Percentiles rank a stretch among this genome's conserved stretches.
Conservation (phyloP, 129 eudicot species). For the Smallanthus sonchifolius region DNA sequence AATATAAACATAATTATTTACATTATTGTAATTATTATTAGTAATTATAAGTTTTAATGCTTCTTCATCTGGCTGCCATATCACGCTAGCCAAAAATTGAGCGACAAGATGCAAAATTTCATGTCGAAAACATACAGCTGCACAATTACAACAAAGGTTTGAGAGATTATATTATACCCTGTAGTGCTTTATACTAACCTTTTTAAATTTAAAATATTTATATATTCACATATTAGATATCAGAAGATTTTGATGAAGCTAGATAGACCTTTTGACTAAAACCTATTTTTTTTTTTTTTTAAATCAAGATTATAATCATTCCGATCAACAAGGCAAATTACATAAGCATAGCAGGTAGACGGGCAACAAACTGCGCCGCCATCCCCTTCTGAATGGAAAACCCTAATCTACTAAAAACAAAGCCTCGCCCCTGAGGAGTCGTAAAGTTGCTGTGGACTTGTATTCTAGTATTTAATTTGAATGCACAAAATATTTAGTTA, state of each 20-base stretch:
- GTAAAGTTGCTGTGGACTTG: too few relatives aligned
- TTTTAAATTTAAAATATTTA: not conserved
- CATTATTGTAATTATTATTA: too few relatives aligned
- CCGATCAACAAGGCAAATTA: too few relatives aligned
- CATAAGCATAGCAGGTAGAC: too few relatives aligned
- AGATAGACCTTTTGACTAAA: constrained; percentile 10
- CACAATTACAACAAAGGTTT: constrained; percentile 79
- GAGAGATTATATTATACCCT: not conserved
- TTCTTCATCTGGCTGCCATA: constrained; percentile 18
- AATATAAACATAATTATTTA: too few relatives aligned
- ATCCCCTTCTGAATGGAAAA: too few relatives aligned
- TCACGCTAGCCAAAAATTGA: constrained; percentile 88
- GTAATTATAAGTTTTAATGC: constrained; percentile 8
- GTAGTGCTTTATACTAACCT: constrained; percentile 4
- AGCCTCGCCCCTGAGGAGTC: too few relatives aligned
- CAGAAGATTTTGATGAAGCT: not conserved
- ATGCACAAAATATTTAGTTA: not conserved
- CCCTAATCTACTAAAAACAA: too few relatives aligned
- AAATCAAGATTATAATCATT: too few relatives aligned
- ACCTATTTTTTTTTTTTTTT: too few relatives aligned
- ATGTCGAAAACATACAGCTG: constrained; percentile 91
- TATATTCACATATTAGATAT: not conserved
- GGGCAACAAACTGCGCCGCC: too few relatives aligned
- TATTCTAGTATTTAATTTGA: not conserved
- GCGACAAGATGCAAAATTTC: constrained; percentile 83